A percentile compares a stretch with the other conserved stretches of the same genome.
These are phyloP conservation scores for Penicillium simplicissimum DNA, from an alignment of 495 filamentous ascomycete genomes.

Conservation along the genomic window DNA sequence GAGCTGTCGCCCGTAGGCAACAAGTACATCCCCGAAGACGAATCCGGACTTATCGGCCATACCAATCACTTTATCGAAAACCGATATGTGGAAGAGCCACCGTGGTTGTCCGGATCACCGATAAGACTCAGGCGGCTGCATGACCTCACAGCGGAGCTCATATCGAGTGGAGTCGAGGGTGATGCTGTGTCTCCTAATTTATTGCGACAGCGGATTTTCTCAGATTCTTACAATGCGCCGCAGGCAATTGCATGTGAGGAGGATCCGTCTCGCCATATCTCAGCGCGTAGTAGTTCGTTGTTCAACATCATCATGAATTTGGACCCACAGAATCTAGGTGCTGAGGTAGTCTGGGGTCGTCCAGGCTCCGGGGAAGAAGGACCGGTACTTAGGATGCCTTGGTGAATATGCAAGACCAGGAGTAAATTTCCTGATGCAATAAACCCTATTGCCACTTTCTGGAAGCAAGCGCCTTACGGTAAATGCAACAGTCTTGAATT, in stretches of 20 bases:
- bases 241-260: constrained; percentile 37
- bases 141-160: constrained; percentile 38
- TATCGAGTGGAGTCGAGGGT: constrained; percentile 22
- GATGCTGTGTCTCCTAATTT: constrained; percentile 24
- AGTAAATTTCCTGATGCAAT: no score
- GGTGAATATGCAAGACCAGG: constrained; percentile 5
- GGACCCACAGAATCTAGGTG: constrained; percentile 22
- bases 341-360: constrained; percentile 37
- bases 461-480: no score
- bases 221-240: constrained; percentile 37
- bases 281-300: constrained; percentile 25
- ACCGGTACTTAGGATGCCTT: constrained; percentile 33
- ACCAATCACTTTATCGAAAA: constrained; percentile 63
- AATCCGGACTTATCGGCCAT: constrained; percentile 53
- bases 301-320: constrained; percentile 46
- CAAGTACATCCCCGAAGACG: constrained; percentile 49
- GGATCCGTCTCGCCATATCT: constrained; percentile 22
- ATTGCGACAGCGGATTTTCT: constrained; percentile 34
- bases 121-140: constrained; percentile 48
- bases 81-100: constrained; percentile 49
- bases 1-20: constrained; percentile 60
- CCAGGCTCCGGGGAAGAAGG: constrained; percentile 34
- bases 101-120: constrained; percentile 56
- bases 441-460: no score
- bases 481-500: no score